Percentiles rank a stretch among this genome's conserved stretches.
These are phyloP conservation scores for Starmerella apis DNA, from an alignment of 805 yeast genomes.

Conservation along the genomic window DNA sequence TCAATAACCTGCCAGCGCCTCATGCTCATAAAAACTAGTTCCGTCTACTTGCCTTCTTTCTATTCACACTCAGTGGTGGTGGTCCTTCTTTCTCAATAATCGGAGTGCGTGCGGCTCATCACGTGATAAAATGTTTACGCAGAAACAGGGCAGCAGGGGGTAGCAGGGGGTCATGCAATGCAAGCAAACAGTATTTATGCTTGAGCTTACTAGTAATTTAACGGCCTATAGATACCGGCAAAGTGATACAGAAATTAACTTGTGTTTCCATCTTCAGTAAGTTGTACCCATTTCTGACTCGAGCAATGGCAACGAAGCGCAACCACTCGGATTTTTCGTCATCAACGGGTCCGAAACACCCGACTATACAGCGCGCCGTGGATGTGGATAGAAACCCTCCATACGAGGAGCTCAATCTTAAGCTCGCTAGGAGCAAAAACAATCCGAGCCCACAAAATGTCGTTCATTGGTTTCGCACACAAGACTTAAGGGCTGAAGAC, in stretches of 20 bases:
- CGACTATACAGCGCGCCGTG: conserved; percentile 18
- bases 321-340: background rate
- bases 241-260: background rate
- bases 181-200: background rate
- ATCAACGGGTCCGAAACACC: conserved; percentile 10
- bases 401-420: conserved; percentile 12
- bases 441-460: conserved; percentile 17
- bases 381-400: conserved; percentile 20
- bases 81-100: background rate
- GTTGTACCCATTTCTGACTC: background rate
- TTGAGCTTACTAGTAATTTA: background rate
- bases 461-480: conserved; percentile 38
- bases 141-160: background rate
- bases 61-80: background rate
- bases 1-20: too few species aligned
- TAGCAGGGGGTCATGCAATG: conserved; percentile 1
- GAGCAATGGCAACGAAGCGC: background rate
- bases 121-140: background rate
- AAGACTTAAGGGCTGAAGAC: conserved; percentile 40
- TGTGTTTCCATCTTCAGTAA: background rate
- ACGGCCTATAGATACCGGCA: background rate
- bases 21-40: background rate
- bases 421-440: background rate
- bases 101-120: background rate
- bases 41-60: background rate